phyloP scores from a whole-genome alignment of 768 basidiomycete genomes.

The Symmetrospora coprosmae region DNA sequence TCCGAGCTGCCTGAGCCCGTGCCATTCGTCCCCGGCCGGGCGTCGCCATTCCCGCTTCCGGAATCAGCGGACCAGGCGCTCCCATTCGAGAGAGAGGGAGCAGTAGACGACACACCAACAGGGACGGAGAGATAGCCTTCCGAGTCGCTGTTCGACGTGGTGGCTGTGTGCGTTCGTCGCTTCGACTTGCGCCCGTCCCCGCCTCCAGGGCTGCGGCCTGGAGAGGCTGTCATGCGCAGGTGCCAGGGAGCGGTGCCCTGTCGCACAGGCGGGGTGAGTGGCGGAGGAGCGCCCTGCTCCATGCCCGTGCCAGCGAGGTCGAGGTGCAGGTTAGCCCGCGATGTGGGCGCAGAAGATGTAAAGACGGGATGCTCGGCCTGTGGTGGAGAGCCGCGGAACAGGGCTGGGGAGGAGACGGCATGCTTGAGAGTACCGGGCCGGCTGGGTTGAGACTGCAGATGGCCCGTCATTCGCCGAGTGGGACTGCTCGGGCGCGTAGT shows the following conservation, averaged over 20 bases:
- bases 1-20: neutral
- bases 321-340: neutral
- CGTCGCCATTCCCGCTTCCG: no score
- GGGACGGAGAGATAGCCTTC: constrained; percentile 8
- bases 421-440: neutral
- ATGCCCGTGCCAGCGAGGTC: neutral
- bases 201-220: neutral
- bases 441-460: no score
- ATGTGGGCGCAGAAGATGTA: neutral
- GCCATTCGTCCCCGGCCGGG: no score
- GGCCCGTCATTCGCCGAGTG: no score
- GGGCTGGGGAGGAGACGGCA: constrained; percentile 4
- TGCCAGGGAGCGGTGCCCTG: neutral
- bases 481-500: no score
- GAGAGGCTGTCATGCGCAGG: neutral
- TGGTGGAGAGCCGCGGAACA: neutral
- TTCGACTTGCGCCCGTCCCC: neutral
- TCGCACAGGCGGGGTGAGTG: constrained; percentile 7
- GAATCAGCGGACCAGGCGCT: no score
- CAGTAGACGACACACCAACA: constrained; percentile 9
- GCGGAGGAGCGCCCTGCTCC: neutral
- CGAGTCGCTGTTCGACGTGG: constrained; percentile 4
- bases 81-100: no score
- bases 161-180: neutral
- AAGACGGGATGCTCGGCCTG: neutral